Conservation (phyloP, 2,329 filamentous ascomycete genomes). For the Fusarium pininemorale region DNA sequence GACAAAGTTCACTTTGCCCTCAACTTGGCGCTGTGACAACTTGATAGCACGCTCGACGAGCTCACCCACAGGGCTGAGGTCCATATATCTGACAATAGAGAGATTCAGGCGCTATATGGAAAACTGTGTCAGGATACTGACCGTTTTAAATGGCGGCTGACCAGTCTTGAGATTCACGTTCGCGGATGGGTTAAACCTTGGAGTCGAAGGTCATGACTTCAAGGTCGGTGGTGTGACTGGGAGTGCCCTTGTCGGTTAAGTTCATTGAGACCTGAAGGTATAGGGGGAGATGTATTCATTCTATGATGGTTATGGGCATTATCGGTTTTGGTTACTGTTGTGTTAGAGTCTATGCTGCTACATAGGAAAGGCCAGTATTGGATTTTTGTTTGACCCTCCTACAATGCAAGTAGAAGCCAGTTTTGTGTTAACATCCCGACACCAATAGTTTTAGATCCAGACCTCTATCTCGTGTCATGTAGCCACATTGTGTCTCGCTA, state of each 20-base stretch:
- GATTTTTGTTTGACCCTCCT: background rate
- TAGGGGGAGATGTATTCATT: background rate
- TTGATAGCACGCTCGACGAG: slow-evolving; percentile 69
- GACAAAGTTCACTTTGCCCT: slow-evolving; percentile 43
- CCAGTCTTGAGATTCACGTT: slow-evolving; percentile 64
- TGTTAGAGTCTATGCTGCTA: background rate
- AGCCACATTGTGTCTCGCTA: background rate
- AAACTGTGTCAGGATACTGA: background rate
- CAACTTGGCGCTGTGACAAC: slow-evolving; percentile 63
- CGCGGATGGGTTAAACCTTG: slow-evolving; percentile 62
- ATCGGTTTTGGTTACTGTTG: background rate
- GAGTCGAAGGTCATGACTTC: slow-evolving; percentile 65
- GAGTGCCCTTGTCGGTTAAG: too few species aligned
- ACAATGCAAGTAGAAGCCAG: background rate
- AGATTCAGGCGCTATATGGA: background rate
- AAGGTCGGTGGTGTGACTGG: slow-evolving; percentile 49
- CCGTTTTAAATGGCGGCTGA: slow-evolving; percentile 35
- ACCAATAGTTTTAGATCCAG: background rate
- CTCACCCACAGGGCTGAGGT: slow-evolving; percentile 62
- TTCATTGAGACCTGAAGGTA: background rate
- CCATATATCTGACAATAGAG: slow-evolving; percentile 44
- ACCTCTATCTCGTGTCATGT: background rate
- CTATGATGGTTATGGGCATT: too few species aligned
- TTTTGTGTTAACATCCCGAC: background rate
- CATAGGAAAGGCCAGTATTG: too few species aligned